These are phyloP conservation scores for Phytophthora pini DNA, from an alignment of 352 stramenopile genomes.

Conservation along the genomic window DNA sequence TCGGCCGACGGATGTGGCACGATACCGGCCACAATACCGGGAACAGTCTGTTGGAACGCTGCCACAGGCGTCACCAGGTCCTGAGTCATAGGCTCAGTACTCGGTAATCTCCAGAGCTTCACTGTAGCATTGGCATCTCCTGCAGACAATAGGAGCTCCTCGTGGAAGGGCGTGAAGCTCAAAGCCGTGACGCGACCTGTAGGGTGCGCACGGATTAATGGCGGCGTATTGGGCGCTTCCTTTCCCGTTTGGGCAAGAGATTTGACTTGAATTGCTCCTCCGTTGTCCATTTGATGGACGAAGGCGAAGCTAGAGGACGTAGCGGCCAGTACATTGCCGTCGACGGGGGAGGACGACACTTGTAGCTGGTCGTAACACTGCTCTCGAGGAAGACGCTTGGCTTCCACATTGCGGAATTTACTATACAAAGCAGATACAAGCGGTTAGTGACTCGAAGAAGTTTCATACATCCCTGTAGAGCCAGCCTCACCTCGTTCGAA, in stretches of 20 bases:
- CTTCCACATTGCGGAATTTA: constrained; percentile 87
- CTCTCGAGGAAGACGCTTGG: constrained; percentile 51
- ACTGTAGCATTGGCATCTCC: constrained; percentile 57
- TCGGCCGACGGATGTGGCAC: constrained; percentile 63
- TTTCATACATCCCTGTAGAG: not conserved
- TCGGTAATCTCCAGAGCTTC: constrained; percentile 69
- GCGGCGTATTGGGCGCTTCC: constrained; percentile 31
- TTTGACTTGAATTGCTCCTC: constrained; percentile 73
- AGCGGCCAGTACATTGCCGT: constrained; percentile 57
- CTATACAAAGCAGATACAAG: constrained; percentile 30
- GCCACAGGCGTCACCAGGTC: constrained; percentile 41
- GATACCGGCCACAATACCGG: constrained; percentile 40
- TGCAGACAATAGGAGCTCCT: constrained; percentile 58
- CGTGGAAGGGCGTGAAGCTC: constrained; percentile 64
- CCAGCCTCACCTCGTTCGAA: constrained; percentile 46
- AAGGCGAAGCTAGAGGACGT: constrained; percentile 62
- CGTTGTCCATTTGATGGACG: constrained; percentile 66
- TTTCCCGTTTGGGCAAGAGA: constrained; percentile 47
- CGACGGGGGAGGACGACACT: constrained; percentile 46
- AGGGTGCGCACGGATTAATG: constrained; percentile 67
- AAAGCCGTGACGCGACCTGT: constrained; percentile 66
- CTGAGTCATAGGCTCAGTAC: constrained; percentile 19
- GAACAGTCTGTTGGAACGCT: constrained; percentile 21
- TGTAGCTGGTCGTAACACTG: constrained; percentile 76
- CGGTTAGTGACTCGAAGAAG: not conserved